phyloP scores from a whole-genome alignment of 352 stramenopile genomes.

The Phytophthora rubi region DNA sequence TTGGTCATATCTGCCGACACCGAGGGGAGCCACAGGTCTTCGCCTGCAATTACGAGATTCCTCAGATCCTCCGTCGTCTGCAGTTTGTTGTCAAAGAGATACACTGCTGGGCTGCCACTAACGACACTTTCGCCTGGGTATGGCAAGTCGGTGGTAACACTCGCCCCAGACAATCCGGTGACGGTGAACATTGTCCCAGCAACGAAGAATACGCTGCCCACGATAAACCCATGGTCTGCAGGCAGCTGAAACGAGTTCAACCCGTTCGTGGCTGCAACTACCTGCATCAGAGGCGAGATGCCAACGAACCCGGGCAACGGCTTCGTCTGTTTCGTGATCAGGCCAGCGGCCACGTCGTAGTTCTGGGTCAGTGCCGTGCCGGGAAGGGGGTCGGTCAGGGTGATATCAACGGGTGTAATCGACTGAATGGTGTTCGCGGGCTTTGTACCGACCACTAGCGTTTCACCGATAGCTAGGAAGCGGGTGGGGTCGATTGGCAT shows the following conservation, averaged over 20 bases:
- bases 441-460: constrained; percentile 39
- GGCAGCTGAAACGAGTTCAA: constrained; percentile 50
- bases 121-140: constrained; percentile 48
- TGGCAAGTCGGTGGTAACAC: constrained; percentile 41
- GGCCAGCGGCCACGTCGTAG: constrained; percentile 45
- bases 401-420: constrained; percentile 52
- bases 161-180: constrained; percentile 18
- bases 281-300: constrained; percentile 50
- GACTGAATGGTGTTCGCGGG: constrained; percentile 50
- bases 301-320: constrained; percentile 53
- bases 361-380: constrained; percentile 19
- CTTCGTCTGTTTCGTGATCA: constrained; percentile 62
- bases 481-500: constrained; percentile 63
- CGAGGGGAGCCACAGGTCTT: constrained; percentile 66
- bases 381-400: constrained; percentile 28
- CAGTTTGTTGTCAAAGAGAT: constrained; percentile 70
- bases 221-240: constrained; percentile 43
- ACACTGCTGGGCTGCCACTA: constrained; percentile 37
- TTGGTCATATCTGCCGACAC: constrained; percentile 52
- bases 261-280: constrained; percentile 48
- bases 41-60: constrained; percentile 33
- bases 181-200: constrained; percentile 47
- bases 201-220: constrained; percentile 49
- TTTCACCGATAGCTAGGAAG: constrained; percentile 69
- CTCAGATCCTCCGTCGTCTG: constrained; percentile 66